Conservation (phyloP, 495 filamentous ascomycete species). For the Neurospora sp. region DNA sequence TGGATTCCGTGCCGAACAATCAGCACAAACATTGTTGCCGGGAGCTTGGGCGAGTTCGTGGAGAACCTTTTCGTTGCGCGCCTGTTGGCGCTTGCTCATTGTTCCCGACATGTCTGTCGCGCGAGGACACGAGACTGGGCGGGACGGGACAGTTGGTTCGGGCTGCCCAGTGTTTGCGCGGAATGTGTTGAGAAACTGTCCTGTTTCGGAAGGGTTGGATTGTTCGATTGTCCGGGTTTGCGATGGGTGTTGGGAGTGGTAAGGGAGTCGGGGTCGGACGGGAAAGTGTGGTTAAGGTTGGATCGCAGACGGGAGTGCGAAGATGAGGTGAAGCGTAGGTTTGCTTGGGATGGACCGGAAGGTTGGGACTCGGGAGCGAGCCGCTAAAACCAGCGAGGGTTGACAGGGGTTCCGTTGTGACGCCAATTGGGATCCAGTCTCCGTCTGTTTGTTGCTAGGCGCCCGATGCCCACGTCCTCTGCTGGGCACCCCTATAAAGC, state of each 20-base stretch:
- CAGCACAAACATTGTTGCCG: slow-evolving; percentile 91
- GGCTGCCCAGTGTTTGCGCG: neutral
- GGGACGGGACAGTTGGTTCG: neutral
- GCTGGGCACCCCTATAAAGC: neutral
- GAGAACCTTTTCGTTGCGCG: slow-evolving; percentile 85
- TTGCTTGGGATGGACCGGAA: neutral
- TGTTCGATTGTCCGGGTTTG: neutral
- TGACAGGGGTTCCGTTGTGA: neutral
- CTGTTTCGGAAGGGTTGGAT: neutral
- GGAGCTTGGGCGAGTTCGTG: slow-evolving; percentile 87
- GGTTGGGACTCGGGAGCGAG: neutral
- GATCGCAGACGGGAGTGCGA: neutral
- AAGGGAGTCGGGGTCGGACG: neutral
- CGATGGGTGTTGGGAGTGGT: neutral
- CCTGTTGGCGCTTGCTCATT: slow-evolving; percentile 86
- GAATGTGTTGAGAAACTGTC: neutral
- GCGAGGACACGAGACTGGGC: slow-evolving; percentile 4
- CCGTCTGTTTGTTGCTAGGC: neutral
- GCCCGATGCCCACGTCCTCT: neutral
- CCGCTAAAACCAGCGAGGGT: neutral
- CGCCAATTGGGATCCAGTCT: neutral
- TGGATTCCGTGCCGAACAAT: slow-evolving; percentile 87
- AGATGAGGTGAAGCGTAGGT: neutral
- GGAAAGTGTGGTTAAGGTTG: neutral
- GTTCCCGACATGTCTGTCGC: slow-evolving; percentile 34